Conservation (phyloP, 2,329 filamentous ascomycete species). For the Alternaria solani region DNA sequence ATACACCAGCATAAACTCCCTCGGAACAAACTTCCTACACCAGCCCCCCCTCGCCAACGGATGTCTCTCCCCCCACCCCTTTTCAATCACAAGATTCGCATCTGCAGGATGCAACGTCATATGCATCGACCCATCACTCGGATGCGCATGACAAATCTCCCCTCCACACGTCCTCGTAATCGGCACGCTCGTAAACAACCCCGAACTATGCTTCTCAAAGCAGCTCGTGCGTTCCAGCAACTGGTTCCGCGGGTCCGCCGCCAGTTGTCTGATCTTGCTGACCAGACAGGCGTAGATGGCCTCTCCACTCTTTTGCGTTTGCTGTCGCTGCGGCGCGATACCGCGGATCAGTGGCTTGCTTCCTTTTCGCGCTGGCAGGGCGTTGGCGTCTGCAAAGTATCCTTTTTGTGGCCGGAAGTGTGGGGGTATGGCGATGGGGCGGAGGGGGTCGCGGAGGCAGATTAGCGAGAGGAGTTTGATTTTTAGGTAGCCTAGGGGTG, state of each 20-base stretch:
- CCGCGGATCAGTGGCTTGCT: constrained; percentile 73
- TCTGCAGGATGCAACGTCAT: constrained; percentile 82
- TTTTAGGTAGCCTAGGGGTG: constrained; percentile 74
- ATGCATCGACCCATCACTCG: constrained; percentile 78
- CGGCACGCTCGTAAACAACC: constrained; percentile 73
- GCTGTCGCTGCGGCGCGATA: constrained; percentile 83
- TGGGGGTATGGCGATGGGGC: constrained; percentile 62
- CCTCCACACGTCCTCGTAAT: constrained; percentile 76
- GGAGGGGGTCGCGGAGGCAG: constrained; percentile 74
- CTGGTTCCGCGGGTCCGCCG: constrained; percentile 35
- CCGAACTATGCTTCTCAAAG: constrained; percentile 83
- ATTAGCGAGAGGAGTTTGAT: constrained; percentile 77
- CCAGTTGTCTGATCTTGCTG: constrained; percentile 27
- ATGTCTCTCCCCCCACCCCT: constrained; percentile 79
- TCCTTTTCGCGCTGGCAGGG: constrained; percentile 68
- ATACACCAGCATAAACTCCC: constrained; percentile 83
- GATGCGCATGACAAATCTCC: constrained; percentile 84
- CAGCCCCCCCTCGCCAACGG: constrained; percentile 71
- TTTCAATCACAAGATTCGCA: constrained; percentile 73
- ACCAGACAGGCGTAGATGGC: constrained; percentile 51
- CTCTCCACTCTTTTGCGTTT: constrained; percentile 70
- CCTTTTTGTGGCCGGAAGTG: constrained; percentile 64
- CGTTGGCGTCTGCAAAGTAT: constrained; percentile 58
- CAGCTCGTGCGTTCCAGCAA: constrained; percentile 69
- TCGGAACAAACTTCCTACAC: constrained; percentile 73